Percentiles rank a stretch among this genome's conserved stretches.
These are phyloP conservation scores for Eimeria necatrix DNA, from an alignment of 169 alveolate genomes.

Conservation along the genomic window DNA sequence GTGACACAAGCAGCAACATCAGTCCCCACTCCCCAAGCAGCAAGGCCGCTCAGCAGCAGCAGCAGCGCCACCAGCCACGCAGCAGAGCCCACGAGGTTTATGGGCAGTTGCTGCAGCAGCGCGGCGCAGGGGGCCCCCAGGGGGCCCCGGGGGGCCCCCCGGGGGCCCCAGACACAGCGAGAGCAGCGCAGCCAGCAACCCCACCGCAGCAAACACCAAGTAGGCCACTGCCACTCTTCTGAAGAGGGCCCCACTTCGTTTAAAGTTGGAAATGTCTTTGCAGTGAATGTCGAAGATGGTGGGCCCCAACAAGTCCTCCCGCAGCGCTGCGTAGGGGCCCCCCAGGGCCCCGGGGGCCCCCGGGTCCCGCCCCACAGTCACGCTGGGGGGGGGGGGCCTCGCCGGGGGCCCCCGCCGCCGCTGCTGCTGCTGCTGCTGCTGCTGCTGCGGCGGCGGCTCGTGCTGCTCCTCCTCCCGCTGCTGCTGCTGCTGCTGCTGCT, in stretches of 20 bases:
- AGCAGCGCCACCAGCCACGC: constrained; percentile 41
- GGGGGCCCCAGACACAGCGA: not conserved
- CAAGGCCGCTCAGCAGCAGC: constrained; percentile 35
- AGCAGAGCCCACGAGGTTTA: constrained; percentile 7
- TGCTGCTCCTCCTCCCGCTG: not conserved
- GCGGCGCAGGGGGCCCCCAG: not conserved
- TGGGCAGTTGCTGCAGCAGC: not conserved
- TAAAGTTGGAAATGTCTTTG: not conserved
- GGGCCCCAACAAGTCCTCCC: constrained; percentile 13
- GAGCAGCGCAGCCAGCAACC: constrained; percentile 6
- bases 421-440: not conserved
- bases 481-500: constrained; percentile 3
- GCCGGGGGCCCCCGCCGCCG: constrained; percentile 26
- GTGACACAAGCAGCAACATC: constrained; percentile 65
- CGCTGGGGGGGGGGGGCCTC: constrained; percentile 11
- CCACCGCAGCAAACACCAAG: not conserved
- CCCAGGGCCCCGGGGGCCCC: constrained; percentile 17
- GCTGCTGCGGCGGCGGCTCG: not conserved
- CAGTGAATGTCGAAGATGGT: constrained; percentile 37
- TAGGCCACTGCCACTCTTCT: not conserved
- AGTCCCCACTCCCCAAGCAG: constrained; percentile 64
- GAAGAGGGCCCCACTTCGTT: not conserved
- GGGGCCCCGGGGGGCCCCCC: no score
- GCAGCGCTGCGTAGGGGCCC: not conserved
- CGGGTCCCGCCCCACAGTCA: constrained; percentile 41